A percentile compares a stretch with the other conserved stretches of the same genome.
Evolutionary conservation across 2,329 filamentous ascomycete species (phyloP).

Genomic region (Venturia asperata): DNA sequence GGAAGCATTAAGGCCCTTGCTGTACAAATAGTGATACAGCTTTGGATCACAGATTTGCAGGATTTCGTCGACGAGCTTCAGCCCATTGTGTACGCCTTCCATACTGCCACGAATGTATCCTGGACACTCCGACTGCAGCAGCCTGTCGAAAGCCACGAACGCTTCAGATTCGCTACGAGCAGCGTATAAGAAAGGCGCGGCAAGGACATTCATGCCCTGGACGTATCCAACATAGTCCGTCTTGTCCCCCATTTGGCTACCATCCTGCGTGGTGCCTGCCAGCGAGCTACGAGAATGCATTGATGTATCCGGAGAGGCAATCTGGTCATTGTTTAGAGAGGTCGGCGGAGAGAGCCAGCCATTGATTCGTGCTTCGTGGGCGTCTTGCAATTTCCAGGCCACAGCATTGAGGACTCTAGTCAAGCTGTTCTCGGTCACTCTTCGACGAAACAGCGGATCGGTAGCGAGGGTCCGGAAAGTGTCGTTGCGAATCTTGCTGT

Average conservation of each 20-base stretch:
- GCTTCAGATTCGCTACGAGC: slow-evolving; percentile 92
- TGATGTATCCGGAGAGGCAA: slow-evolving; percentile 31
- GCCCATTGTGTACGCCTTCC: slow-evolving; percentile 90
- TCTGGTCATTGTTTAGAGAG: slow-evolving; percentile 43
- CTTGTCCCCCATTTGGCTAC: slow-evolving; percentile 44
- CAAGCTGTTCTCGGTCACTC: slow-evolving; percentile 90
- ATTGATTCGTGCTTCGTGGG: slow-evolving; percentile 52
- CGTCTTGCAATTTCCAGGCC: slow-evolving; percentile 87
- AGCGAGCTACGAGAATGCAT: slow-evolving; percentile 18
- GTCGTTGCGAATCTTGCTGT: slow-evolving; percentile 97
- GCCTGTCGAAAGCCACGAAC: slow-evolving; percentile 80
- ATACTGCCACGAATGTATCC: slow-evolving; percentile 93
- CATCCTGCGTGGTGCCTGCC: slow-evolving; percentile 52
- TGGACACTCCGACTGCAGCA: slow-evolving; percentile 81
- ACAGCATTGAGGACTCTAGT: slow-evolving; percentile 92
- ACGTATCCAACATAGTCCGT: slow-evolving; percentile 79
- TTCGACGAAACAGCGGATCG: slow-evolving; percentile 90
- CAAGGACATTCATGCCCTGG: slow-evolving; percentile 97
- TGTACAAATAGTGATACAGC: slow-evolving; percentile 73
- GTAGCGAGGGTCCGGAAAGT: slow-evolving; percentile 95
- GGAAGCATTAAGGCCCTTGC: slow-evolving; percentile 82
- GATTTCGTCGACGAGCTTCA: slow-evolving; percentile 86
- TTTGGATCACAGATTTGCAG: slow-evolving; percentile 86
- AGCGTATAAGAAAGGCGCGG: slow-evolving; percentile 90
- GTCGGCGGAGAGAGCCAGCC: slow-evolving; percentile 45